Conservation (phyloP, 169 alveolate genomes). For the Eimeria zaria region DNA sequence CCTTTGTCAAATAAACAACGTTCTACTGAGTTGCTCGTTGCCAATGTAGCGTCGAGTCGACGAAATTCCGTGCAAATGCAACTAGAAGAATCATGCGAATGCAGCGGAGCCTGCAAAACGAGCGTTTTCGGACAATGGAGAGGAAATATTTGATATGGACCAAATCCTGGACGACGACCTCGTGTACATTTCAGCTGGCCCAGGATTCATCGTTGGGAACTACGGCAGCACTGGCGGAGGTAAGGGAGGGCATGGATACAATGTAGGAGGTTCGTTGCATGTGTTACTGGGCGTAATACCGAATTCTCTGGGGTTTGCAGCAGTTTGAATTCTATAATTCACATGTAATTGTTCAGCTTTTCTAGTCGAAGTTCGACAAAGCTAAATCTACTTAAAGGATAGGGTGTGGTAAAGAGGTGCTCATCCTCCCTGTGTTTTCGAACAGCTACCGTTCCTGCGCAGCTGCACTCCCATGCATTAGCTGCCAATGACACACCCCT, state of each 20-base stretch:
- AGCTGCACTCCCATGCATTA: background rate
- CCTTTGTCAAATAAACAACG: background rate
- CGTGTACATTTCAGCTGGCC: constrained; percentile 65
- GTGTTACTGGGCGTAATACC: background rate
- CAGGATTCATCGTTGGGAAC: constrained; percentile 47
- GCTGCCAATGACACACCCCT: background rate
- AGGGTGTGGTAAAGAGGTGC: constrained; percentile 2
- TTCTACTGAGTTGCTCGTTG: background rate
- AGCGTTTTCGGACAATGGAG: constrained; percentile 79
- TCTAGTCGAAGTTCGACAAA: background rate
- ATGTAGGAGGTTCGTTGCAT: background rate
- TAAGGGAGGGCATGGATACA: background rate
- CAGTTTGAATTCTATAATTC: background rate
- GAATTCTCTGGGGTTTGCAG: background rate
- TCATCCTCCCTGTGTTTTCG: background rate
- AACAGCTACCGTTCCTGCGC: background rate
- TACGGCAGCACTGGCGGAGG: constrained; percentile 68
- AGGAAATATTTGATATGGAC: constrained; percentile 77
- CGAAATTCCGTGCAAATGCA: background rate
- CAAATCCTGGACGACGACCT: constrained; percentile 79
- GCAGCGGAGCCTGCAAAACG: constrained; percentile 72
- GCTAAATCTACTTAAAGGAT: constrained; percentile 29
- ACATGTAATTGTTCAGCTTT: background rate
- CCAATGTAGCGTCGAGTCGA: background rate
- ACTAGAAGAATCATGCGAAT: constrained; percentile 1